These are phyloP conservation scores for Calocybe cyanea DNA, from an alignment of 768 basidiomycete species.

Conservation along the genomic window DNA sequence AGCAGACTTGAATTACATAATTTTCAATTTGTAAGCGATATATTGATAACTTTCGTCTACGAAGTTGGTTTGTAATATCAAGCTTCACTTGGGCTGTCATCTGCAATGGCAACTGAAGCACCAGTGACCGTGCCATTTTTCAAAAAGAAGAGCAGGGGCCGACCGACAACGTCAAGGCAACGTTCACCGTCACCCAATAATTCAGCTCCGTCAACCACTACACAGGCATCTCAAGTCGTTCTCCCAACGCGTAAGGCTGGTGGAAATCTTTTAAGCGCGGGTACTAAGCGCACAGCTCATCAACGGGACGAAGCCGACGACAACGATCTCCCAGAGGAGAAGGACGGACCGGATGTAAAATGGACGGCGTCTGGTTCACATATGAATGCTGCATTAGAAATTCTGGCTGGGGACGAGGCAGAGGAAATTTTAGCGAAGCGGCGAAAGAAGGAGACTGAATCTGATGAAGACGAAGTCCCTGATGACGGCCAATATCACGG, in stretches of 20 bases:
- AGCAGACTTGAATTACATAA: conserved; percentile 6
- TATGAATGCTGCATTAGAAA: conserved; percentile 65
- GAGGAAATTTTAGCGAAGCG: conserved; percentile 74
- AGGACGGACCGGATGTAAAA: conserved; percentile 66
- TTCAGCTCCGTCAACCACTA: conserved; percentile 11
- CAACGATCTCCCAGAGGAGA: conserved; percentile 46
- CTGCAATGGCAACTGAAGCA: conserved; percentile 36
- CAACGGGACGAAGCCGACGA: conserved; percentile 57
- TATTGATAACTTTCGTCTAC: too few species aligned
- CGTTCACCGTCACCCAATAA: conserved; percentile 61
- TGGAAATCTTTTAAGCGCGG: conserved; percentile 63
- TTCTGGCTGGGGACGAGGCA: conserved; percentile 78
- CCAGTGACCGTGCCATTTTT: conserved; percentile 75
- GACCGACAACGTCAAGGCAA: conserved; percentile 74
- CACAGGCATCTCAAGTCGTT: conserved; percentile 68
- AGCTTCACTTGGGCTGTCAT: conserved; percentile 11
- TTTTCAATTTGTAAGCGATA: conserved; percentile 7
- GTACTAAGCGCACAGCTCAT: conserved; percentile 48
- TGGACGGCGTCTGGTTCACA: conserved; percentile 80
- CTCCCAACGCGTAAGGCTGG: conserved; percentile 67
- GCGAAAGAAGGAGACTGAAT: conserved; percentile 49
- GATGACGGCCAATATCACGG: conserved; percentile 90
- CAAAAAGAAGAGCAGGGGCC: conserved; percentile 74
- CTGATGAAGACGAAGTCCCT: conserved; percentile 56
- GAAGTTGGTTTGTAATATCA: too few species aligned